Evolutionary conservation across 23 red algal genomes (phyloP), one percentile per base, ranked within the genome.

Genomic region (Chondrus crispus): DNA sequence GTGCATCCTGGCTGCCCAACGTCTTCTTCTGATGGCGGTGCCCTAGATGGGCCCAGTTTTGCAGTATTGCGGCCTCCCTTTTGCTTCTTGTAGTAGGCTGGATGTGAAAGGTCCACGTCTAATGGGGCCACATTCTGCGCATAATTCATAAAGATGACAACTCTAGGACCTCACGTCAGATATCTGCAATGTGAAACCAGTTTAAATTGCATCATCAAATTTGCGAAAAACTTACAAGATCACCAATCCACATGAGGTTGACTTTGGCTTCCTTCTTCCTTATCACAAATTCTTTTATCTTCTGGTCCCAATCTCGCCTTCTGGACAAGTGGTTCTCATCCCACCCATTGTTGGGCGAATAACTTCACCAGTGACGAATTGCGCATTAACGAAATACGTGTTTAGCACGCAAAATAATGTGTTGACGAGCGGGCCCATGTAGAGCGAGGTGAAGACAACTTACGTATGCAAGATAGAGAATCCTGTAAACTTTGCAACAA

Each of bases 381-480:
- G n/a, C n/a, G n/a, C n/a, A n/a, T n/a, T n/a, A n/a, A n/a, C n/a
- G n/a, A n/a, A n/a, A n/a, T n/a, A n/a, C n/a, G n/a, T n/a, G n/a
- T n/a, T n/a, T n/a, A n/a, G n/a, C n/a, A n/a, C n/a, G n/a, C n/a
- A n/a, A n/a, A n/a, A n/a, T n/a, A n/a, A n/a, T n/a, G n/a, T n/a
- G n/a, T n/a, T n/a, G n/a, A n/a, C n/a, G n/a, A n/a, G n/a, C n/a
- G n/a, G n/a, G 16, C 16, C 51, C 51, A n/a, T 55, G 60, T 6
- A 66, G 7, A 19, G 35, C 60, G 9, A 13, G 18, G 60, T 66
- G 1, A 0, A 66, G 0, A 18, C 36, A 45, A 90, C 87, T 80
- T 62, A 90, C 87, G 87, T 90, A 36, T 90, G 87, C 53, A 90
- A 36, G 46, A 90, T 58, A 54, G 87, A 90, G 20, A 90, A 79